A percentile compares a stretch with the other conserved stretches of the same genome.
phyloP scores from a whole-genome alignment of 805 yeast species.

The Wickerhamiella nectarea region DNA sequence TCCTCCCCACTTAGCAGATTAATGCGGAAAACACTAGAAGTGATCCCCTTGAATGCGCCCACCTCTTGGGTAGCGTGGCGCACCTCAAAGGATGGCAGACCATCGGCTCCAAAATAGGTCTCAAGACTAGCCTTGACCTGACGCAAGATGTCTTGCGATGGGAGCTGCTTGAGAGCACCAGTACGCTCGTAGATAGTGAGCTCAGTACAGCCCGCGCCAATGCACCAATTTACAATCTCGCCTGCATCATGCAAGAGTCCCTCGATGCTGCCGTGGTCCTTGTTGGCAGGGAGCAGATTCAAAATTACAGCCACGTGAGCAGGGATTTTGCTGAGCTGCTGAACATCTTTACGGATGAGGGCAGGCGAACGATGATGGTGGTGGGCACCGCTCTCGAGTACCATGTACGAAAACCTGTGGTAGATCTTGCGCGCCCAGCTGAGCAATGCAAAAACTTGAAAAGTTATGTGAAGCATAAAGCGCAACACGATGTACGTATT shows the following conservation, averaged over 20 bases:
- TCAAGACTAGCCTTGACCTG: conserved; percentile 46
- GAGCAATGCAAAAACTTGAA: neutral
- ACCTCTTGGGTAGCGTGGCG: conserved; percentile 2
- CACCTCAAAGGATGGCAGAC: conserved; percentile 34
- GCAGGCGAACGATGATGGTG: conserved; percentile 47
- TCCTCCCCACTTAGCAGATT: conserved; percentile 59
- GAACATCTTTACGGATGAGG: conserved; percentile 71
- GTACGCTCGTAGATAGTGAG: conserved; percentile 93
- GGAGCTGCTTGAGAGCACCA: conserved; percentile 30
- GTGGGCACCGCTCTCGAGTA: conserved; percentile 13
- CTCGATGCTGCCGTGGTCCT: conserved; percentile 78
- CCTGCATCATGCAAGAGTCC: conserved; percentile 67
- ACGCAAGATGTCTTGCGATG: conserved; percentile 33
- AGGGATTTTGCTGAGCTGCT: conserved; percentile 62
- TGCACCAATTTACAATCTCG: conserved; percentile 73
- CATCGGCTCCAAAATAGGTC: conserved; percentile 59
- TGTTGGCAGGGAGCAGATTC: conserved; percentile 57
- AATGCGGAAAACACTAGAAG: conserved; percentile 35
- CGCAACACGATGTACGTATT: neutral
- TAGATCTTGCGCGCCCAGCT: conserved; percentile 5
- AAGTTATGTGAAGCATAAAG: neutral
- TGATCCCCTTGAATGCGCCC: neutral
- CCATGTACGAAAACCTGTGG: conserved; percentile 14
- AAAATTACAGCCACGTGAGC: conserved; percentile 62
- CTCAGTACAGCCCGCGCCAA: conserved; percentile 92